phyloP scores from a whole-genome alignment of 345 rosid species.

The Salix brachista region DNA sequence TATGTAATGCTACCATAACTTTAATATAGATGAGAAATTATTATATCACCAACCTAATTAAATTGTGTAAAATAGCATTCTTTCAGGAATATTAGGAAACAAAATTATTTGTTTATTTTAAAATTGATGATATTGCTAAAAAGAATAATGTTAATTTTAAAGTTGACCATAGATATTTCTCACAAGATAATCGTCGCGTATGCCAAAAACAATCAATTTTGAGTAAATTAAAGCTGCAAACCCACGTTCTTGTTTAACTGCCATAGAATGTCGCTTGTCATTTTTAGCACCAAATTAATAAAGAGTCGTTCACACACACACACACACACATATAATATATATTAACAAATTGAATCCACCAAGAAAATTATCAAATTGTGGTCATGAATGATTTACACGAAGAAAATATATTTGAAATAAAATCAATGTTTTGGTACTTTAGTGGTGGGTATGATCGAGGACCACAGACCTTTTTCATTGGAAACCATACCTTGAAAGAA shows the following conservation, averaged over 20 bases:
- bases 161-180: no score
- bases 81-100: no score
- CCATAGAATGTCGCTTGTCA: not conserved
- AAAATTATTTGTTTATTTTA: no score
- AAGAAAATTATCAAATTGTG: not conserved
- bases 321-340: not conserved
- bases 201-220: not conserved
- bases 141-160: no score
- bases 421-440: not conserved
- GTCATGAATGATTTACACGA: not conserved
- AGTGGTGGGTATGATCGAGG: not conserved
- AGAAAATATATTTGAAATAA: not conserved
- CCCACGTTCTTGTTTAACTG: not conserved
- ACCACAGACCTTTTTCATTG: not conserved
- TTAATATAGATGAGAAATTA: no score
- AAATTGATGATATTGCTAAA: no score
- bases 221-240: not conserved
- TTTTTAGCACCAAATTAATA: not conserved
- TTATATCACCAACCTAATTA: no score
- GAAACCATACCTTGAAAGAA: not conserved
- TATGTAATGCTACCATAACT: no score
- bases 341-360: not conserved
- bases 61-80: no score
- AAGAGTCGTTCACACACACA: not conserved
- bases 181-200: not conserved